Evolutionary conservation across 352 stramenopile genomes (phyloP), one percentile per base, ranked within the genome.

Genomic region (Pythium sukuiense): DNA sequence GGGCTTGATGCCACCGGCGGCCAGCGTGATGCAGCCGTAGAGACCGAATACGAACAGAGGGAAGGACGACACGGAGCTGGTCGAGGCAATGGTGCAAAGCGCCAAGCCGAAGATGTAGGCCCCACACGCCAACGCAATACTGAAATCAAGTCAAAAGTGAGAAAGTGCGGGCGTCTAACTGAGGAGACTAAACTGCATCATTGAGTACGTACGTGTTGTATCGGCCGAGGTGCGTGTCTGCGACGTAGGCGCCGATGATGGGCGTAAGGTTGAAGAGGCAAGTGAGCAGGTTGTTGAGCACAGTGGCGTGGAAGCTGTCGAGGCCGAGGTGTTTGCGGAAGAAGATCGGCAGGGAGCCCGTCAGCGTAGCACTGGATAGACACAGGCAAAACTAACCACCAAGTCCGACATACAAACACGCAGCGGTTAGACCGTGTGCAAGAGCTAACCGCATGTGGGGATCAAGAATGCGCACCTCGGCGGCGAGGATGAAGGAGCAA

Each of bases 401-500:
- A 30, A 20, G 37, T 57, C 8, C 20, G 29, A 45, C 30, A 26
- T 18, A 52, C 45, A 52, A 3, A 50, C 32, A 37, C 41, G 16
- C 26, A 35, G 9, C 32, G 73, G 78, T 39, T 64, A 56, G n/a
- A 58, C 77, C 27, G 29, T 53, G 50, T 69, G 75, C 52, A 74
- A 55, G 24, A 39, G 24, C 55, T 59, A 56, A 73, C 76, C 2
- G 77, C 33, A 70, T 24, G 20, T 24, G 32, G 32, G 32, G 32
- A 71, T 2, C 69, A 61, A 4, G 77, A 54, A 45, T 61, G 20
- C 65, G 13, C 59, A 87, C 79, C 70, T 95, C 87, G 3, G 87
- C 92, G 53, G 92, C 81, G 55, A 95, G 85, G 60, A 95, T 95
- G 70, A 91, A 95, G 2, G 85, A 93, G 76, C 87, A 95, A 46